These are phyloP conservation scores for Lobosporangium transversale DNA, from an alignment of 192 early-diverging fungal genomes.

Conservation along the genomic window DNA sequence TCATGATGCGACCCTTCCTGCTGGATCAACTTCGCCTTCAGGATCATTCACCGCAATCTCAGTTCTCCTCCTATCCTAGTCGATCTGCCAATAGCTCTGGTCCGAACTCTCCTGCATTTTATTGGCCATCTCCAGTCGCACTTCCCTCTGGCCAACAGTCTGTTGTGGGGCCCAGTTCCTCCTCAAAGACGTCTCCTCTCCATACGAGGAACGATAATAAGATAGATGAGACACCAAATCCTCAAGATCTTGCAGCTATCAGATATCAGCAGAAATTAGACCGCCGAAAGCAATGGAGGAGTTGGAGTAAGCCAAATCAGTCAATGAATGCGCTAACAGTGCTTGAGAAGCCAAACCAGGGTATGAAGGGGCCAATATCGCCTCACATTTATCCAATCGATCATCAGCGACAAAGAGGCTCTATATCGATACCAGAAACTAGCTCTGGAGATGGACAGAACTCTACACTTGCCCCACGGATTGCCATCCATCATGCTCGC, in stretches of 20 bases:
- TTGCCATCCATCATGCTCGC: constrained; percentile 1
- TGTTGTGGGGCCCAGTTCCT: not conserved
- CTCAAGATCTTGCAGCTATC: not conserved
- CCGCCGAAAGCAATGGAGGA: constrained; percentile 56
- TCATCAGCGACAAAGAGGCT: constrained; percentile 13
- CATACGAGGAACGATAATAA: constrained; percentile 7
- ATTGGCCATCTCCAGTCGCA: constrained; percentile 16
- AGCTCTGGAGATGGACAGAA: too few species aligned
- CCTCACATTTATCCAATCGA: constrained; percentile 1
- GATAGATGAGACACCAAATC: not conserved
- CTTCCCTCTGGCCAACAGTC: constrained; percentile 4
- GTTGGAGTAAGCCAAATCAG: constrained; percentile 54
- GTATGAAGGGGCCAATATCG: constrained; percentile 8
- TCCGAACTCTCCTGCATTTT: constrained; percentile 25
- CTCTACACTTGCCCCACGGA: too few species aligned
- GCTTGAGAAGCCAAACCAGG: constrained; percentile 16
- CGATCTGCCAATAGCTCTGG: constrained; percentile 26
- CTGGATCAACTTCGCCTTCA: constrained; percentile 51
- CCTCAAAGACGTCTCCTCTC: constrained; percentile 16
- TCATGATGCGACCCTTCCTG: constrained; percentile 57
- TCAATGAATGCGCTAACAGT: constrained; percentile 18
- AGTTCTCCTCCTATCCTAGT: not conserved
- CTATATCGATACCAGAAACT: constrained; percentile 17
- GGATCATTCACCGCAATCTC: constrained; percentile 1
- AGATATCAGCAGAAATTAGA: constrained; percentile 16